These are phyloP conservation scores for Chimonanthus praecox DNA, from an alignment of 164 flowering plant genomes.

Conservation along the genomic window DNA sequence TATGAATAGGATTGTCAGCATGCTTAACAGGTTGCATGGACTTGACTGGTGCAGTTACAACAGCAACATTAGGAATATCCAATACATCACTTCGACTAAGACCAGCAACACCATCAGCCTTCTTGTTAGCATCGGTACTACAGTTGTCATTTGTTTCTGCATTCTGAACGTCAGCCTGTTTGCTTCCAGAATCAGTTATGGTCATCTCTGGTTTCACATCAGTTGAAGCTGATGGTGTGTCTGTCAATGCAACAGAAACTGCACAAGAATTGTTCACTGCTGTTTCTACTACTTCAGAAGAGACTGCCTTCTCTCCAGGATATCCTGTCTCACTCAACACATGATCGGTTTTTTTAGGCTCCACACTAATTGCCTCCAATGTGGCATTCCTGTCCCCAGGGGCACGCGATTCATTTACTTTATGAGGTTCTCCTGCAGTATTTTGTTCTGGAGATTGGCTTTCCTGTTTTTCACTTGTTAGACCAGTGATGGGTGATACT, in stretches of 20 bases:
- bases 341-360: not conserved
- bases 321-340: not conserved
- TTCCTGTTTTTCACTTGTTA: conserved; percentile 3
- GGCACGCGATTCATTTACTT: not conserved
- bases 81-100: not conserved
- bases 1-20: not conserved
- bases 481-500: conserved; percentile 13
- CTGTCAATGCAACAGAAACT: conserved; percentile 10
- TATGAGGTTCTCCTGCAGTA: not conserved
- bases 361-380: conserved; percentile 3
- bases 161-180: not conserved
- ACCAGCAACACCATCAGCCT: not conserved
- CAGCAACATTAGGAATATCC: not conserved
- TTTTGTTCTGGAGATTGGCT: conserved; percentile 10
- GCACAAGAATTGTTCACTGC: conserved; percentile 1
- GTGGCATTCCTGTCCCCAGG: not conserved
- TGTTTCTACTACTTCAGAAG: conserved; percentile 3
- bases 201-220: not conserved
- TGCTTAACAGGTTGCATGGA: not conserved
- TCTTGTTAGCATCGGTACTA: not conserved
- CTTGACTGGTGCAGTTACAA: not conserved
- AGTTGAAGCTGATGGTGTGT: conserved; percentile 7
- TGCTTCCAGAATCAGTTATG: conserved; percentile 1
- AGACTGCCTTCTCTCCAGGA: not conserved
- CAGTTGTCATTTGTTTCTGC: not conserved